Conservation (phyloP, 2,329 filamentous ascomycete genomes). For the Alternaria arbusti region DNA sequence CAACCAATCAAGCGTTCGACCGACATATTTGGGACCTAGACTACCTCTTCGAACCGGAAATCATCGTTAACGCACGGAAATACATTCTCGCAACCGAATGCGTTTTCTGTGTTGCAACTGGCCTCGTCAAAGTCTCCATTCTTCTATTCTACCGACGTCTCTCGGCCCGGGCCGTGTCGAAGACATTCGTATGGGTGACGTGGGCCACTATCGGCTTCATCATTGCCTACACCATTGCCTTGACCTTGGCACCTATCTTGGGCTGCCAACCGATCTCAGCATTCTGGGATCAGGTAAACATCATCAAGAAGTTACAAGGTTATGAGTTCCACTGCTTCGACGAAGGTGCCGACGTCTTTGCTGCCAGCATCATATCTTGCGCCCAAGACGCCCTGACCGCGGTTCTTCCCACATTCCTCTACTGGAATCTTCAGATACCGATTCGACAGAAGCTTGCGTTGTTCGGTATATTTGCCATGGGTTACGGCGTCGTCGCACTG, state of each 20-base stretch:
- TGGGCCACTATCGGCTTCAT: slow-evolving; percentile 39
- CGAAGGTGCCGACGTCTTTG: slow-evolving; percentile 40
- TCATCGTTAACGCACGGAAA: slow-evolving; percentile 29
- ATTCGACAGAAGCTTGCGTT: slow-evolving; percentile 37
- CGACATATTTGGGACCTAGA: slow-evolving; percentile 39
- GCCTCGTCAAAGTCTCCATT: slow-evolving; percentile 44
- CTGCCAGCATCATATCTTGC: slow-evolving; percentile 35
- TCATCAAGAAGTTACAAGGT: slow-evolving; percentile 20
- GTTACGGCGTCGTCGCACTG: slow-evolving; percentile 34
- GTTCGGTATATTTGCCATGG: slow-evolving; percentile 42
- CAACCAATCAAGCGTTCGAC: slow-evolving; percentile 25
- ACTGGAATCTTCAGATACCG: slow-evolving; percentile 41
- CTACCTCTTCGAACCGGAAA: slow-evolving; percentile 7
- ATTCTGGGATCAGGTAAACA: slow-evolving; percentile 38
- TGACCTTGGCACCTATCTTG: slow-evolving; percentile 36
- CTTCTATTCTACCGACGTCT: slow-evolving; percentile 42
- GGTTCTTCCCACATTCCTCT: slow-evolving; percentile 39
- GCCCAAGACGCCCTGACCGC: slow-evolving; percentile 41
- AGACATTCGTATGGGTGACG: slow-evolving; percentile 30
- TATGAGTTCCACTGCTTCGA: slow-evolving; percentile 41
- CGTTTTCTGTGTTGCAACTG: slow-evolving; percentile 35
- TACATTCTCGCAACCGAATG: slow-evolving; percentile 35
- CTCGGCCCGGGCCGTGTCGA: slow-evolving; percentile 33
- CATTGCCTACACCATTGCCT: slow-evolving; percentile 30
- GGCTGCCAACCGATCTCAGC: slow-evolving; percentile 40